Conservation (phyloP, 352 stramenopile genomes). For the Pythium phragmitis region DNA sequence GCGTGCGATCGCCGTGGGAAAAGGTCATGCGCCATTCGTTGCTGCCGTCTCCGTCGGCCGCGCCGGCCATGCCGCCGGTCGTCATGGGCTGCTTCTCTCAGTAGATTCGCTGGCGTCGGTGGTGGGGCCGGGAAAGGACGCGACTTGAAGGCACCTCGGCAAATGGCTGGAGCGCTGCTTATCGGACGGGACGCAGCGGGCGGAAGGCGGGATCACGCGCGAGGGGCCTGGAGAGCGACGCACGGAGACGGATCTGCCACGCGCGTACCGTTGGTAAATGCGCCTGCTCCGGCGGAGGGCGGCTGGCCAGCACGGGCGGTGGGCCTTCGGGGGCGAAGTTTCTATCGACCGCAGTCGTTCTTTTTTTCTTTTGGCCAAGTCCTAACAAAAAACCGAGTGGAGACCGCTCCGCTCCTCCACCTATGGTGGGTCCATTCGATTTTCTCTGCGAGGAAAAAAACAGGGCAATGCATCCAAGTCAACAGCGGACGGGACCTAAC, state of each 20-base stretch:
- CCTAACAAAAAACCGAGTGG: too few relatives aligned
- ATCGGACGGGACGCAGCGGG: background rate
- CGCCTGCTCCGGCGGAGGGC: background rate
- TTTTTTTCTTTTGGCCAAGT: constrained; percentile 7
- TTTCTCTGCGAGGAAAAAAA: constrained; percentile 1
- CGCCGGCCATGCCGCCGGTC: constrained; percentile 5
- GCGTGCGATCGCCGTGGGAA: constrained; percentile 46
- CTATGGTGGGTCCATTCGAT: constrained; percentile 1
- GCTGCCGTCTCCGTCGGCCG: constrained; percentile 15
- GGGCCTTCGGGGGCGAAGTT: constrained; percentile 15
- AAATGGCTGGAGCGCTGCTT: background rate
- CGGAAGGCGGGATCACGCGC: background rate
- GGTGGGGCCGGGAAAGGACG: background rate
- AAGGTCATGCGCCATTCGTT: constrained; percentile 59
- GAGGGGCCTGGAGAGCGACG: background rate
- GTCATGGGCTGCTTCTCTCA: constrained; percentile 8
- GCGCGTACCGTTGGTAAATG: constrained; percentile 16
- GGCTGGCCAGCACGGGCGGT: background rate
- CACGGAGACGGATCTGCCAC: background rate
- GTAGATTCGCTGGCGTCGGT: background rate
- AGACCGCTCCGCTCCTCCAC: constrained; percentile 2
- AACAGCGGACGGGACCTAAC: background rate
- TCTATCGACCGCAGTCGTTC: constrained; percentile 26
- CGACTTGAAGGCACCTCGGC: background rate
- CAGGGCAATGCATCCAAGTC: background rate